Base-by-base conservation (phyloP, 768 basidiomycete species). In the Chlorophyllum brunneum region DNA sequence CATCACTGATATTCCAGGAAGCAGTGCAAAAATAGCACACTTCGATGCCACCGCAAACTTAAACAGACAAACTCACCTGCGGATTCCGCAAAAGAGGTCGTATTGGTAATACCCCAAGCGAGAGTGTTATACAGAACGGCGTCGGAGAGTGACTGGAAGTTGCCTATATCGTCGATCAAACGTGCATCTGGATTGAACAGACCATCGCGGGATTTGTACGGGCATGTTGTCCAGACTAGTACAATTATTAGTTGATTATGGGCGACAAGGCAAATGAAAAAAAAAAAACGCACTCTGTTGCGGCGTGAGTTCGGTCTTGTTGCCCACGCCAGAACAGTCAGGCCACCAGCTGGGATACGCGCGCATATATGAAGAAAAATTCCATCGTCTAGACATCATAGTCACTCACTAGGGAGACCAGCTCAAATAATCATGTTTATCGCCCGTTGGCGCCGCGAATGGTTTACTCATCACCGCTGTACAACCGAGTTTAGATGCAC, bases 361-460 rank as follows among this genome's bases (percentile, higher is more conserved):
- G 18, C 22, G 10, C 22, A 27, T 20, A 23, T 13, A 48, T 38
- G 23, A 24, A 41, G 10, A 33, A 13, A 4, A 43, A 33, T 0
- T 31, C 37, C 30, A 39, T 18, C 2, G 24, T 22, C 18, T 18
- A 38, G 33, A n/a, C n/a, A n/a, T n/a, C n/a, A n/a, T 44, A 9
- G 7, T 43, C 26, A 51, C 80, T 40, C 64, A 84, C 83, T 85
- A 86, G 34, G 85, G 83, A 11, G 82, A 79, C 79, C 81, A 85
- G 61, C 82, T 84, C 76, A 85, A 72, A 61, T 83, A 86, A 60
- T 85, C 83, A 55, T 82, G 79, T 29, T 71, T 70, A 59, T 81
- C 69, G 1, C 79, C 79, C 16, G 76, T 74, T 2, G 80, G 80
- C 1, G 82, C 72, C 4, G 65, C 61, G 26, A 75, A 68, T 15